Evolutionary conservation across 1,139 yeast genomes (phyloP).

Genomic region (Citeromyces hawaiiensis): DNA sequence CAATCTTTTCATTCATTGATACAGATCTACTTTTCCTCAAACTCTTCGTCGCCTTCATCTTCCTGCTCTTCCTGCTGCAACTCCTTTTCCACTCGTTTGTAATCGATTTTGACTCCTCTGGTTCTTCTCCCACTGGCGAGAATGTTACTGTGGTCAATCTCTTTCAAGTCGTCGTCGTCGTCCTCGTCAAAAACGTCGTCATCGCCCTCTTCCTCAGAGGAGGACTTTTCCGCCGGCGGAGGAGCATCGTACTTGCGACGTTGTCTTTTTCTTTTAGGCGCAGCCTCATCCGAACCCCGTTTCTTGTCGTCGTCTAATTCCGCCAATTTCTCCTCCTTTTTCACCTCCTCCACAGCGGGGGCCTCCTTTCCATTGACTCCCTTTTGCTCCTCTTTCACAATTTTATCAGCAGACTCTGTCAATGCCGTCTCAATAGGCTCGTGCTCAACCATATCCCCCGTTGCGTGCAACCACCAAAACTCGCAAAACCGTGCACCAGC

Average conservation of each 20-base stretch:
- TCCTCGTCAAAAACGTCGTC: conserved; percentile 36
- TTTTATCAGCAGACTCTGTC: conserved; percentile 6
- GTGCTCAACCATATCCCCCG: not conserved
- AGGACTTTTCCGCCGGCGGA: conserved; percentile 23
- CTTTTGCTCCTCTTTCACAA: conserved; percentile 10
- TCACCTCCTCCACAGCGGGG: conserved; percentile 5
- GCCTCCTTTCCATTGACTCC: conserved; percentile 4
- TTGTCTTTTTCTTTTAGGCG: conserved; percentile 19
- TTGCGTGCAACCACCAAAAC: too few species aligned
- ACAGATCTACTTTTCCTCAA: conserved; percentile 11
- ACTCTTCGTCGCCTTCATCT: conserved; percentile 34
- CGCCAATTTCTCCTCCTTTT: conserved; percentile 4
- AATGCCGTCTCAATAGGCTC: conserved; percentile 1
- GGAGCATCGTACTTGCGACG: conserved; percentile 37
- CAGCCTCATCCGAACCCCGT: not conserved
- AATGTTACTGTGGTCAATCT: conserved; percentile 76
- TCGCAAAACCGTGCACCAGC: too few species aligned
- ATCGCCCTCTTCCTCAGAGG: conserved; percentile 27
- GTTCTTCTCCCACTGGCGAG: conserved; percentile 82
- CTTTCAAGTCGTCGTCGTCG: conserved; percentile 70
- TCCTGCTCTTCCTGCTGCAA: conserved; percentile 37
- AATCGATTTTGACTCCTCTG: conserved; percentile 81
- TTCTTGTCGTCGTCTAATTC: conserved; percentile 3
- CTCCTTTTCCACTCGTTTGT: conserved; percentile 70
- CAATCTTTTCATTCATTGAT: not conserved